Evolutionary conservation across 495 filamentous ascomycete genomes (phyloP), one percentile per base, ranked within the genome.

Genomic region (Xylaria longipes): DNA sequence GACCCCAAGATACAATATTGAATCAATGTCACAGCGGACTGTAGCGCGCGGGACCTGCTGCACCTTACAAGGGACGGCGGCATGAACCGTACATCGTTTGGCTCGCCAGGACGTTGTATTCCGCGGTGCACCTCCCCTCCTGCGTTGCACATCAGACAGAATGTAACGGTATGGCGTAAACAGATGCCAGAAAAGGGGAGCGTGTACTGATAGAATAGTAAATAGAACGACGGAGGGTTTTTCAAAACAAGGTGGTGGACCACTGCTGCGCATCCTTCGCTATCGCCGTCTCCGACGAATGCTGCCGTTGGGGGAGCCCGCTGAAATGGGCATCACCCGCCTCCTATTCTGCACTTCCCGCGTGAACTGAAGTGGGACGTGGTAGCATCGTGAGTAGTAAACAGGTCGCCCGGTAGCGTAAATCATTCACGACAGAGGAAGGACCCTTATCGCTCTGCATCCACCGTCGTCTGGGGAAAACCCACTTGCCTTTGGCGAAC

Each of bases 51-150:
- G 57, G 68, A 58, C 46, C 58, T 63, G 57, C 57, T 70, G 58
- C 58, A 63, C 1, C 29, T 31, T 6, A 61, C 22, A 56, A 60
- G 68, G 68, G 39, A 52, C 33, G 57, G 50, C 68, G 68, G 68
- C 68, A 70, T 70, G 68, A 64, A 70, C 68, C 52, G 35, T 56
- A 20, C 68, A 64, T 64, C 68, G 60, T 43, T 63, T 64, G 68
- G 58, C 45, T 48, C 68, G 25, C 50, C 39, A 62, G 57, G 43
- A 62, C 68, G 68, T 70, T 60, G 58, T 61, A 70, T 70, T 70
- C 68, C 60, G 58, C 60, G 43, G 15, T 60, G 46, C 68, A 31
- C 43, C 22, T 25, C 56, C 15, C 52, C 65, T 46, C 68, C 68
- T 63, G 56, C 58, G 48, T 64, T 33, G 27, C 45, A 29, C 68